Evolutionary conservation across 225 moss, liverwort and hornwort genomes (phyloP).

Genomic region (Sphagnum contortum): DNA sequence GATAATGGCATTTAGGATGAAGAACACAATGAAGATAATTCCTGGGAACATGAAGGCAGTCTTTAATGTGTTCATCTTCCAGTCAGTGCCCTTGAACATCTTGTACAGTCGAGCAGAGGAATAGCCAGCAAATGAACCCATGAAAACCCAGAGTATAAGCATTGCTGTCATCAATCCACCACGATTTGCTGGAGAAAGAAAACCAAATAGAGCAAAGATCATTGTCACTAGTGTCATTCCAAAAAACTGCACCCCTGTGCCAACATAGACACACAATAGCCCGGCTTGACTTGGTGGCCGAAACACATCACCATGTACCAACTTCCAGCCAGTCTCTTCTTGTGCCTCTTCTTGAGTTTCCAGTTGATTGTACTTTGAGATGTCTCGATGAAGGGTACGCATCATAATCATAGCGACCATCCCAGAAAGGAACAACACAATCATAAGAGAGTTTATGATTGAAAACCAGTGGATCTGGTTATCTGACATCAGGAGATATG

Average conservation of each 20-base stretch:
- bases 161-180: conserved; percentile 48
- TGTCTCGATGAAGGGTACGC: conserved; percentile 91
- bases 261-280: conserved; percentile 82
- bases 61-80: conserved; percentile 50
- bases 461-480: conserved; percentile 98
- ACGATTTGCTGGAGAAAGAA: conserved; percentile 87
- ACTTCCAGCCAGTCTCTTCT: conserved; percentile 96
- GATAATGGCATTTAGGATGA: conserved; percentile 42
- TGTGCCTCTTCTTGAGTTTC: conserved; percentile 94
- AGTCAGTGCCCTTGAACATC: conserved; percentile 49
- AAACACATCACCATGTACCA: conserved; percentile 94
- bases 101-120: conserved; percentile 50
- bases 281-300: conserved; percentile 69
- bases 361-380: conserved; percentile 88
- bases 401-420: conserved; percentile 99
- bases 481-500: conserved; percentile 88
- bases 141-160: conserved; percentile 55
- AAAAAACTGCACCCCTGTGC: conserved; percentile 92
- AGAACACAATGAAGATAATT: conserved; percentile 33
- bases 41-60: conserved; percentile 49
- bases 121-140: conserved; percentile 52
- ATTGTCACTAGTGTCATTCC: conserved; percentile 95
- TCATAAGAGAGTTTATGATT: conserved; percentile 98
- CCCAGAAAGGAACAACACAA: conserved; percentile 87
- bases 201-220: conserved; percentile 84